Percentiles rank a stretch among this genome's conserved stretches.
These are phyloP conservation scores for Scorias spongiosa DNA, from an alignment of 2,329 filamentous ascomycete genomes.

Conservation along the genomic window DNA sequence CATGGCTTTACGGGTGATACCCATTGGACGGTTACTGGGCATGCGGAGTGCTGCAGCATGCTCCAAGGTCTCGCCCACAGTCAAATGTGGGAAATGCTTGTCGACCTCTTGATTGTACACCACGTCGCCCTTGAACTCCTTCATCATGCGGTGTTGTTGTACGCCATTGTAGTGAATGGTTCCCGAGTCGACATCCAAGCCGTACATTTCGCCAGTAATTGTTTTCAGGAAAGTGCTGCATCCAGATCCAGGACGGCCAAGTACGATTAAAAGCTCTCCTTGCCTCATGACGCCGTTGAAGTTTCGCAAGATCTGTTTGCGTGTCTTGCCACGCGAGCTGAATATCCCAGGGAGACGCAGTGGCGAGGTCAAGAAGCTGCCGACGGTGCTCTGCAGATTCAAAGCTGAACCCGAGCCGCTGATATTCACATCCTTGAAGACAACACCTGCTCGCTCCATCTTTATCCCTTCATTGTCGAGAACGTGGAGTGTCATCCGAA, in stretches of 20 bases:
- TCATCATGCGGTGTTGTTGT: conserved; percentile 26
- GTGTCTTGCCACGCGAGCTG: conserved; percentile 29
- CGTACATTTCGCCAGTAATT: conserved; percentile 44
- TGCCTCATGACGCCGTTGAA: conserved; percentile 39
- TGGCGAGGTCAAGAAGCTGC: conserved; percentile 42
- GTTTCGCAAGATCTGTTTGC: conserved; percentile 40
- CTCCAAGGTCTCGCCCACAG: conserved; percentile 40
- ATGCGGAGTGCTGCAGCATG: conserved; percentile 40
- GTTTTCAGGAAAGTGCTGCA: conserved; percentile 51
- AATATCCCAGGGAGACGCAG: conserved; percentile 43
- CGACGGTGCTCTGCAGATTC: conserved; percentile 54
- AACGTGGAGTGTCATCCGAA: conserved; percentile 32
- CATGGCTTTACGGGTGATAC: conserved; percentile 27
- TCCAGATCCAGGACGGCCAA: conserved; percentile 38
- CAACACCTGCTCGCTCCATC: conserved; percentile 41
- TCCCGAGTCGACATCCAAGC: conserved; percentile 36
- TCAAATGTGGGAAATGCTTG: conserved; percentile 42
- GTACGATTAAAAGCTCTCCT: conserved; percentile 33
- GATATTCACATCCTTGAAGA: conserved; percentile 50
- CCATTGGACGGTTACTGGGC: conserved; percentile 26
- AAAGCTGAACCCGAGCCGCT: conserved; percentile 51
- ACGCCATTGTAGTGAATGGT: conserved; percentile 50
- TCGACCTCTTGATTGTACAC: conserved; percentile 34
- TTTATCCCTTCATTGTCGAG: conserved; percentile 42
- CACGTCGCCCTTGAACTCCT: conserved; percentile 31